Conservation (phyloP, 2,329 filamentous ascomycete species). For the Talaromyces funiculosus region DNA sequence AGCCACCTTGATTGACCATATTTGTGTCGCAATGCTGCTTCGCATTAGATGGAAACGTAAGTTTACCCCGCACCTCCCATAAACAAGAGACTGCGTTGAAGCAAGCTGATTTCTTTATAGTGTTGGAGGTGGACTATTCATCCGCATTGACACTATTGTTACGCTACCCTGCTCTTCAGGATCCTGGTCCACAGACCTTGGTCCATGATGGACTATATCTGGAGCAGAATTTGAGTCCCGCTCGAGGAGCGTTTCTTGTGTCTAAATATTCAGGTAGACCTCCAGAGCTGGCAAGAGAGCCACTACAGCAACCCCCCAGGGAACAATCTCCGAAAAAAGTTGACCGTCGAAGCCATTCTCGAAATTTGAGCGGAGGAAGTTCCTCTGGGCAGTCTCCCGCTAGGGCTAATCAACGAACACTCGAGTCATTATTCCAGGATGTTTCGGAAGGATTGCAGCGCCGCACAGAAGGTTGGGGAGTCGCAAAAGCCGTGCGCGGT, state of each 20-base stretch:
- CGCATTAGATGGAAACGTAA: constrained; percentile 83
- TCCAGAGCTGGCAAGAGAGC: constrained; percentile 30
- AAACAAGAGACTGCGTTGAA: not conserved
- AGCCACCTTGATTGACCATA: constrained; percentile 74
- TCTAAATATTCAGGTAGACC: constrained; percentile 43
- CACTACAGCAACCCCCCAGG: constrained; percentile 15
- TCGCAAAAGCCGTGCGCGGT: constrained; percentile 45
- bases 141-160: constrained; percentile 74
- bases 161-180: constrained; percentile 68
- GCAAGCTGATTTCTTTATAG: constrained; percentile 37
- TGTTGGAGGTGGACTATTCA: constrained; percentile 83
- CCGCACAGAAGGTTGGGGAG: constrained; percentile 45
- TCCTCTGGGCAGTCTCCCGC: constrained; percentile 35
- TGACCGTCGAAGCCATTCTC: constrained; percentile 26
- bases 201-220: constrained; percentile 71
- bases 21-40: constrained; percentile 92
- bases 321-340: constrained; percentile 12
- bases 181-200: constrained; percentile 68
- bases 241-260: constrained; percentile 41
- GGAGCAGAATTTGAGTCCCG: constrained; percentile 38
- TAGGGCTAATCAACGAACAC: constrained; percentile 35
- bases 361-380: constrained; percentile 23
- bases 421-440: constrained; percentile 45
- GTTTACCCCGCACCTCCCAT: constrained; percentile 23
- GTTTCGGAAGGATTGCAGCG: constrained; percentile 45